phyloP scores from a whole-genome alignment of 305 asterid species.

The Caryopteris hybrid region DNA sequence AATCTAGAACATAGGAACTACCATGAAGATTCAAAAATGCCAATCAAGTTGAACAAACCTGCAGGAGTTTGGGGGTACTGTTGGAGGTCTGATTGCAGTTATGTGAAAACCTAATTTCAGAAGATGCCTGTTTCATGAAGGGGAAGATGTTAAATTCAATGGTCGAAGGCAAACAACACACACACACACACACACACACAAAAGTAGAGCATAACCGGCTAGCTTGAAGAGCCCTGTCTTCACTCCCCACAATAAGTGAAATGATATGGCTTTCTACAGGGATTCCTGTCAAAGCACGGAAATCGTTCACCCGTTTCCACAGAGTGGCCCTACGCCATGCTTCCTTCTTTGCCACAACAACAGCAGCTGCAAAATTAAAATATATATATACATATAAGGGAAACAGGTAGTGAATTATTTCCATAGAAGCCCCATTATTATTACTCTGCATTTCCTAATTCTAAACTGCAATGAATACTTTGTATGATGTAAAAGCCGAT shows the following conservation, averaged over 20 bases:
- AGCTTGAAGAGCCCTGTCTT: slow-evolving; percentile 84
- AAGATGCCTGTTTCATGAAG: slow-evolving; percentile 67
- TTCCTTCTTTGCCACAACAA: slow-evolving; percentile 72
- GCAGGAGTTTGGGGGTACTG: slow-evolving; percentile 98
- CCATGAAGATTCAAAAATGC: too few species aligned
- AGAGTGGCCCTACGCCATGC: slow-evolving; percentile 83
- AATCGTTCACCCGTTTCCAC: slow-evolving; percentile 63
- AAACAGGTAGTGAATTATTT: not conserved
- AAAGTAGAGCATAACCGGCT: slow-evolving; percentile 51
- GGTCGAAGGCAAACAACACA: not conserved
- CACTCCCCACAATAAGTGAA: slow-evolving; percentile 82
- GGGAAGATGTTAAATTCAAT: slow-evolving; percentile 16
- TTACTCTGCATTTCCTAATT: not conserved
- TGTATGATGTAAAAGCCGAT: not conserved
- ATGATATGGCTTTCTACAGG: slow-evolving; percentile 78
- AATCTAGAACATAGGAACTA: too few species aligned
- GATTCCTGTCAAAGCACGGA: slow-evolving; percentile 71
- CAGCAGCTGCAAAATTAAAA: slow-evolving; percentile 83
- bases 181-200: not conserved
- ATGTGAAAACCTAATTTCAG: slow-evolving; percentile 72
- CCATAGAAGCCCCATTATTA: not conserved
- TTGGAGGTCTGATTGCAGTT: slow-evolving; percentile 93
- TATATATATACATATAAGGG: too few species aligned
- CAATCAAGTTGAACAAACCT: slow-evolving; percentile 44
- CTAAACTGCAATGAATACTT: not conserved